Percentiles rank a stretch among this genome's conserved stretches.
These are phyloP conservation scores for Vitis hybrid DNA, from an alignment of 177 flowering plant species.

Conservation along the genomic window DNA sequence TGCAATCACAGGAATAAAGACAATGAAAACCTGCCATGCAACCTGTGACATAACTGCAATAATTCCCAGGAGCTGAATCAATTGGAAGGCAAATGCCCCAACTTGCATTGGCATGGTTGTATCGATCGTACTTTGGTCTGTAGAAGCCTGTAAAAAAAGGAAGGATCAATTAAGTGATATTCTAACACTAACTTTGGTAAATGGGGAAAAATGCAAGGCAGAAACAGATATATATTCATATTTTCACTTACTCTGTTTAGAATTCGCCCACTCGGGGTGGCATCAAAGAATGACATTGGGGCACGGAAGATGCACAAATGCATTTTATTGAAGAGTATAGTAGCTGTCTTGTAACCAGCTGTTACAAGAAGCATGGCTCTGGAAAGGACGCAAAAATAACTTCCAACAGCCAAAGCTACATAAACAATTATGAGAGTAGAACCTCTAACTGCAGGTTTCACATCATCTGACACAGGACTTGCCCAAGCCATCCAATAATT, in stretches of 20 bases:
- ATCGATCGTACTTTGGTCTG: conserved; percentile 47
- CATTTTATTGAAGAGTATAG: conserved; percentile 60
- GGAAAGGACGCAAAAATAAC: conserved; percentile 41
- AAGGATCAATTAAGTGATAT: not conserved
- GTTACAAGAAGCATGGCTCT: conserved; percentile 46
- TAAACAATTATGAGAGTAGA: too few species aligned
- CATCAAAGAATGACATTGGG: conserved; percentile 76
- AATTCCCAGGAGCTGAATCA: conserved; percentile 56
- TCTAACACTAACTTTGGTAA: too few species aligned
- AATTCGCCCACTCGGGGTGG: conserved; percentile 70
- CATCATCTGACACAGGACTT: too few species aligned
- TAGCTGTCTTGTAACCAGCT: conserved; percentile 56
- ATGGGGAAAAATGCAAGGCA: not conserved
- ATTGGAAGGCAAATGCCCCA: conserved; percentile 34
- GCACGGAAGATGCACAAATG: conserved; percentile 68
- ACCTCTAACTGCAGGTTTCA: too few species aligned
- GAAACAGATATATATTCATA: not conserved
- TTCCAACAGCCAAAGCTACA: too few species aligned
- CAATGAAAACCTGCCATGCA: conserved; percentile 79
- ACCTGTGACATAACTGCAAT: conserved; percentile 77
- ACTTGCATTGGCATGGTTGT: conserved; percentile 13
- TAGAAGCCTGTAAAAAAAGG: conserved; percentile 53
- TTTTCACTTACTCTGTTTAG: conserved; percentile 51
- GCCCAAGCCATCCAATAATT: too few species aligned
- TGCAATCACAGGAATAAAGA: conserved; percentile 65